phyloP scores from a whole-genome alignment of 1,284 basidiomycete species.

The Amylostereum areolatum region DNA sequence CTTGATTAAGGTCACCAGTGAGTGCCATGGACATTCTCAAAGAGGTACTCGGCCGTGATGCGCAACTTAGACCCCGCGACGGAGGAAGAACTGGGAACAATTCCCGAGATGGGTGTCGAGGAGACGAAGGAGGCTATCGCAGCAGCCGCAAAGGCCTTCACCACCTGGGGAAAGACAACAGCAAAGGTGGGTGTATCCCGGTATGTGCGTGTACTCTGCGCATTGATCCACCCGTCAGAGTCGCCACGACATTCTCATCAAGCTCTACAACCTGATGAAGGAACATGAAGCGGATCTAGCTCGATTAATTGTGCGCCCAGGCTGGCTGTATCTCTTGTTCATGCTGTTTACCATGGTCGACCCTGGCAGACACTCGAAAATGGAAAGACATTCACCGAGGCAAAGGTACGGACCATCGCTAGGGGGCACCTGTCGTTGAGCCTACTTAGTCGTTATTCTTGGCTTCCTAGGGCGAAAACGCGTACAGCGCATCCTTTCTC shows the following conservation, averaged over 20 bases:
- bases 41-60: slow-evolving; percentile 1
- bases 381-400: slow-evolving; percentile 82
- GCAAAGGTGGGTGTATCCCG: slow-evolving; percentile 51
- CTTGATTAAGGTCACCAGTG: slow-evolving; percentile 73
- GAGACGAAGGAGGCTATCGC: slow-evolving; percentile 81
- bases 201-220: slow-evolving; percentile 1
- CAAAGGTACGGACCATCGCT: slow-evolving; percentile 43
- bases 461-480: slow-evolving; percentile 59
- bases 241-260: slow-evolving; percentile 75
- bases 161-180: slow-evolving; percentile 76
- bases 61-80: slow-evolving; percentile 72
- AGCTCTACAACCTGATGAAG: slow-evolving; percentile 68
- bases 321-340: slow-evolving; percentile 1
- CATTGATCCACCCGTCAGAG: slow-evolving; percentile 32
- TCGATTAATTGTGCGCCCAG: slow-evolving; percentile 60
- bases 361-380: slow-evolving; percentile 77
- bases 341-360: not conserved
- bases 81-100: slow-evolving; percentile 68
- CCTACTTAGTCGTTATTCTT: not conserved
- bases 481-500: slow-evolving; percentile 80
- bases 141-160: slow-evolving; percentile 72
- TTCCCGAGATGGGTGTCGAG: slow-evolving; percentile 81
- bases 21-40: slow-evolving; percentile 21
- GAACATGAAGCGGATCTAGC: slow-evolving; percentile 80
- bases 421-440: not conserved